Base-by-base conservation (phyloP, 371 early-diverging fungal genomes). In the Mortierella sp. region DNA sequence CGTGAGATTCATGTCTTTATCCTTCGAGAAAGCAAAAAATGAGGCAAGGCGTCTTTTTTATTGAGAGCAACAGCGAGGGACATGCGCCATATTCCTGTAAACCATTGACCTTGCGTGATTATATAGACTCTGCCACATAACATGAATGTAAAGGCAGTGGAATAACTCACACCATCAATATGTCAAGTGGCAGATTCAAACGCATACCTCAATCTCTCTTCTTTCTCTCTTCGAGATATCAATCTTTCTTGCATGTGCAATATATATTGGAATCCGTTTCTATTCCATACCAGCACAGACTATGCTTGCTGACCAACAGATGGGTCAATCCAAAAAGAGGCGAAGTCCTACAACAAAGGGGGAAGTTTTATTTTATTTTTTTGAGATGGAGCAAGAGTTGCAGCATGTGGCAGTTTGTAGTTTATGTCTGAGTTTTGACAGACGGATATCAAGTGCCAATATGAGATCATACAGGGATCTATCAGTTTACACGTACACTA, bases 31-130 rank as follows among this genome's bases (percentile, higher is more conserved):
- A 34, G 54, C 3, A 51, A 51, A 23, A 23, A 51, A 51, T 23
- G n/a, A 51, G n/a, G 13, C 6, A n/a, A 47, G 47, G 47, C 47
- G 47, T 4, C n/a, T n/a, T n/a, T 51, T 40, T 65, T 40, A 63
- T 22, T 54, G 56, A 55, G 56, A 35, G 49, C 49, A 34, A 19
- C n/a, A n/a, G n/a, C n/a, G 32, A 51, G 23, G 35, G 64, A 15
- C 35, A 28, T 22, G 23, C 19, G 19, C 45, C 4, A 12, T 35
- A 10, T 35, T 3, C 9, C 3, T 54, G 26, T 26, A n/a, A 6
- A 22, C 34, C 19, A 5, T 15, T 22, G 22, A 15, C 4, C 40
- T 37, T 53, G 51, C 26, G 51, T 51, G 51, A 51, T 26, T 23
- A 51, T 23, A 51, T 26, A 23, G 51, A 51, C 51, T 51, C 45